Conservation (phyloP, 2,329 filamentous ascomycete genomes). For the Fusarium sp. region DNA sequence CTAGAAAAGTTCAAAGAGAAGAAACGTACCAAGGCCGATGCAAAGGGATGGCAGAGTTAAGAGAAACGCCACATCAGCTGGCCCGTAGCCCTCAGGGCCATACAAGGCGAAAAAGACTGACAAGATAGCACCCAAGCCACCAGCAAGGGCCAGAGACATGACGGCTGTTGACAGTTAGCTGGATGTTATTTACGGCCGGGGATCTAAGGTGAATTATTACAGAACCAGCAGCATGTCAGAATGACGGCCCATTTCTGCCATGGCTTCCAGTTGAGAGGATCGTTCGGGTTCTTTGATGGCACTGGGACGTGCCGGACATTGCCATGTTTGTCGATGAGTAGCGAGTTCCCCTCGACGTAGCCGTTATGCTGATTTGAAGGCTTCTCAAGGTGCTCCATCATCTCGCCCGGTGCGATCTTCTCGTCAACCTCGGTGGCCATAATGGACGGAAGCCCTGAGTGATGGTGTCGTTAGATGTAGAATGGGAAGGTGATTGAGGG, state of each 20-base stretch:
- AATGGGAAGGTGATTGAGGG: too few relatives aligned
- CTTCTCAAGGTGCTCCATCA: too few relatives aligned
- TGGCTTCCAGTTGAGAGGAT: constrained; percentile 10
- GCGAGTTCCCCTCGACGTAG: not conserved
- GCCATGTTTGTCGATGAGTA: not conserved
- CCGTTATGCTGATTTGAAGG: too few relatives aligned
- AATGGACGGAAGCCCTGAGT: too few relatives aligned
- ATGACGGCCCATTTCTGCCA: constrained; percentile 17
- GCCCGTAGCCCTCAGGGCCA: not conserved
- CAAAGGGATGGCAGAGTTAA: not conserved
- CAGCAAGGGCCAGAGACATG: constrained; percentile 11
- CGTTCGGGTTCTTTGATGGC: constrained; percentile 14
- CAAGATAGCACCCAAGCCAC: constrained; percentile 14
- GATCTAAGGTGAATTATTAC: too few relatives aligned
- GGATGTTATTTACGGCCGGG: too few relatives aligned
- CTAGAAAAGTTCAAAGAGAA: not conserved
- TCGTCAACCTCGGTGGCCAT: too few relatives aligned
- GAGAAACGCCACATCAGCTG: not conserved
- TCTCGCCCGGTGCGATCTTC: too few relatives aligned
- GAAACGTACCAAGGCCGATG: not conserved
- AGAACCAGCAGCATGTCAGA: constrained; percentile 18
- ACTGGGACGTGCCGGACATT: not conserved
- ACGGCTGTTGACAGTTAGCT: not conserved
- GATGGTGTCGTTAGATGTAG: too few relatives aligned
- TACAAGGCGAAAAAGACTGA: constrained; percentile 15